Evolutionary conservation across 164 flowering plant species (phyloP).

Genomic region (Liriodendron chinense): DNA sequence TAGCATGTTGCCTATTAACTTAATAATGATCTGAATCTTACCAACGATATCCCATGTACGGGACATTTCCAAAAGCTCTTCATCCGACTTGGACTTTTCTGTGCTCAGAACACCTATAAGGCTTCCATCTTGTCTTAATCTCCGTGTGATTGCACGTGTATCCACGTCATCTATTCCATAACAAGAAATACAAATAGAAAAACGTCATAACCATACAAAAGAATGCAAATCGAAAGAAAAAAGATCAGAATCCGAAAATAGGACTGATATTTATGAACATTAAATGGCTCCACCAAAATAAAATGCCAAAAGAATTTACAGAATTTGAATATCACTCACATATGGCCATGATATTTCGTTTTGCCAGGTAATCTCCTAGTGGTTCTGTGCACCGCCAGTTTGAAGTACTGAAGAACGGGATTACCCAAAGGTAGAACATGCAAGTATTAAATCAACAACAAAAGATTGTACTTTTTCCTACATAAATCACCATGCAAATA

Average conservation of each 20-base stretch:
- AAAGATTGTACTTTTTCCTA: not conserved
- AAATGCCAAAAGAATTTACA: not conserved
- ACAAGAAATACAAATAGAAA: conserved; percentile 7
- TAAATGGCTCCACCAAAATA: not conserved
- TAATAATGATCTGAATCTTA: conserved; percentile 18
- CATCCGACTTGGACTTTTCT: conserved; percentile 61
- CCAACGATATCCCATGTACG: conserved; percentile 86
- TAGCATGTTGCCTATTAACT: not conserved
- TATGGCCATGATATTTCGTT: conserved; percentile 87
- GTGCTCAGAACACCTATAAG: conserved; percentile 86
- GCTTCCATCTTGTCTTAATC: conserved; percentile 84
- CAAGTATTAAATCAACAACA: not conserved
- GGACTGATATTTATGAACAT: not conserved
- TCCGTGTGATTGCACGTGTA: conserved; percentile 87
- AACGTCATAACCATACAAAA: not conserved
- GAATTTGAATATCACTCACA: conserved; percentile 43
- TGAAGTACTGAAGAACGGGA: conserved; percentile 51
- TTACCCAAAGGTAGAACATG: not conserved
- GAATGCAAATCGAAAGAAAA: not conserved
- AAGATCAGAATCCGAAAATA: conserved; percentile 5
- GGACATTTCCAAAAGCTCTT: conserved; percentile 71
- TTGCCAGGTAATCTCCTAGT: conserved; percentile 65
- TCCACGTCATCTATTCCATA: conserved; percentile 81
- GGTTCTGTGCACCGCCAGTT: conserved; percentile 70
- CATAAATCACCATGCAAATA: not conserved